These are phyloP conservation scores for Xylariaceae sp. DNA, from an alignment of 2,329 filamentous ascomycete species.

Conservation along the genomic window DNA sequence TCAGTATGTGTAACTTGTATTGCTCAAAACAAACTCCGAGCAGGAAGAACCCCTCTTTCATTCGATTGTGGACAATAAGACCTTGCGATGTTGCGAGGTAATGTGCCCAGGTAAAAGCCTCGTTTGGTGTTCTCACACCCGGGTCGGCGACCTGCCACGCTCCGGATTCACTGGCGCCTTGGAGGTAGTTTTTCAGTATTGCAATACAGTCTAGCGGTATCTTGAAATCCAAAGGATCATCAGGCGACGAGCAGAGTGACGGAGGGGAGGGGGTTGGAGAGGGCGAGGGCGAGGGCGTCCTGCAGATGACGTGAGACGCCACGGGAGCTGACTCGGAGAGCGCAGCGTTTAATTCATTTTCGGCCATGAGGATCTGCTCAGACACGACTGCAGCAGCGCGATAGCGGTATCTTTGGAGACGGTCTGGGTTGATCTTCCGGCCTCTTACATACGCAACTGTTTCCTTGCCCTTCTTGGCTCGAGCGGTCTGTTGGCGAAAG, in stretches of 20 bases:
- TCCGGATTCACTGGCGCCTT: conserved; percentile 23
- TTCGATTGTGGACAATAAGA: conserved; percentile 28
- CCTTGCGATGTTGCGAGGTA: conserved; percentile 29
- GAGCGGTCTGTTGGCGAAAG: conserved; percentile 30
- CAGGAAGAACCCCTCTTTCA: conserved; percentile 26
- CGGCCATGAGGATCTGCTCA: conserved; percentile 26
- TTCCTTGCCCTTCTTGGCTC: conserved; percentile 28
- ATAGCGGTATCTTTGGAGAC: conserved; percentile 30
- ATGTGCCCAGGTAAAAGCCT: conserved; percentile 31
- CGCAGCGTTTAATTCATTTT: conserved; percentile 16
- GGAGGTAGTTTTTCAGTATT: conserved; percentile 27
- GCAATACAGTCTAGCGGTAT: conserved; percentile 30
- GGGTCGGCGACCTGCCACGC: conserved; percentile 22
- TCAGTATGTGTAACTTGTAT: conserved; percentile 26
- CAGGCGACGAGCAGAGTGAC: conserved; percentile 22
- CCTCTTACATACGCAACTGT: conserved; percentile 30
- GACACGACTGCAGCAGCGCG: conserved; percentile 25
- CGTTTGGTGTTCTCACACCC: conserved; percentile 20
- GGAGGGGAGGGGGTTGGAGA: conserved; percentile 11
- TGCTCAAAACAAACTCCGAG: conserved; percentile 29
- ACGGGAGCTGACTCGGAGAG: conserved; percentile 5
- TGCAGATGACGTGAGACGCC: conserved; percentile 24
- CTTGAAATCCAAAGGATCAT: conserved; percentile 26
- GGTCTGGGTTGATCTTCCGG: conserved; percentile 27
- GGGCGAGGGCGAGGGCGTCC: conserved; percentile 28